A percentile compares a stretch with the other conserved stretches of the same genome.
Conservation (phyloP, 2,329 filamentous ascomycete genomes). For the Aspergillus flavus region DNA sequence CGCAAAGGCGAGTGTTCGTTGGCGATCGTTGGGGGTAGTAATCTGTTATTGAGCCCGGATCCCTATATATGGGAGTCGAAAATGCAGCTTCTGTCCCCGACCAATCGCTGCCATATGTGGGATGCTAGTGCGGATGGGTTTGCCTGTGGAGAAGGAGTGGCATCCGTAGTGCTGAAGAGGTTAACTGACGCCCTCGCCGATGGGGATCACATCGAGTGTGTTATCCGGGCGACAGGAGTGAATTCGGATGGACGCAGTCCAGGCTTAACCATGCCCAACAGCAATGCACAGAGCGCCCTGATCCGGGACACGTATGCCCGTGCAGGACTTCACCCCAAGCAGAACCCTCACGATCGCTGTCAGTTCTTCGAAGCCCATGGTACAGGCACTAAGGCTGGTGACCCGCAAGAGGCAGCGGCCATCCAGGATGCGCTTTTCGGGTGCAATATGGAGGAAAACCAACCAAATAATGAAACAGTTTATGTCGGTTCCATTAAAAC, state of each 20-base stretch:
- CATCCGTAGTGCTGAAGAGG: slow-evolving; percentile 52
- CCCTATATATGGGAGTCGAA: no score
- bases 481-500: not conserved
- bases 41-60: no score
- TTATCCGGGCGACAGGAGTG: slow-evolving; percentile 29
- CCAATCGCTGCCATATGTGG: not conserved
- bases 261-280: slow-evolving; percentile 30
- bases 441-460: not conserved
- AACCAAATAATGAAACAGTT: not conserved
- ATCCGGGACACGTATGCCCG: slow-evolving; percentile 38
- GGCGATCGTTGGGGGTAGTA: no score
- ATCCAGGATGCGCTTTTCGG: not conserved
- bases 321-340: not conserved
- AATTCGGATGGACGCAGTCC: slow-evolving; percentile 32
- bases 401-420: not conserved
- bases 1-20: not conserved
- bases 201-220: slow-evolving; percentile 43
- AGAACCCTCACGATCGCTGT: slow-evolving; percentile 25
- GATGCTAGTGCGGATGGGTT: slow-evolving; percentile 48
- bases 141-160: slow-evolving; percentile 54
- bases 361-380: slow-evolving; percentile 53
- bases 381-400: not conserved
- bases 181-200: slow-evolving; percentile 49
- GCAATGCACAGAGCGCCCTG: slow-evolving; percentile 36
- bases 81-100: not conserved